A percentile compares a stretch with the other conserved stretches of the same genome.
phyloP scores from a whole-genome alignment of 2,329 filamentous ascomycete genomes.

The Aspergillus pseudoterreus region DNA sequence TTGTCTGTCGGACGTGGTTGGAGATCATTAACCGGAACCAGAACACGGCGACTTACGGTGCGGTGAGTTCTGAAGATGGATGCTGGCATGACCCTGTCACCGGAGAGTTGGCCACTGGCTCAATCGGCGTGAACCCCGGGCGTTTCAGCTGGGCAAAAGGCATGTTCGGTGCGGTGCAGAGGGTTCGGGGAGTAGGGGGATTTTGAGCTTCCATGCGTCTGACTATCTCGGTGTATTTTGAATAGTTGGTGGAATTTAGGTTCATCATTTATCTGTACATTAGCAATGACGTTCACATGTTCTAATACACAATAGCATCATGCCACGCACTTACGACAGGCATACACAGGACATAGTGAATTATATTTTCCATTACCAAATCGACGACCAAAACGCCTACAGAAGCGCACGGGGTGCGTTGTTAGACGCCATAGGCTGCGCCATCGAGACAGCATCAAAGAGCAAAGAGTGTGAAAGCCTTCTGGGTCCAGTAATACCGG shows the following conservation, averaged over 20 bases:
- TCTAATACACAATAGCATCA: not conserved
- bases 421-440: slow-evolving; percentile 24
- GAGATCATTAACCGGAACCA: slow-evolving; percentile 62
- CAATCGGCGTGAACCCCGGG: slow-evolving; percentile 53
- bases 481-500: slow-evolving; percentile 13
- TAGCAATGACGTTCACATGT: too few species aligned
- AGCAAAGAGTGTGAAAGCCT: slow-evolving; percentile 17
- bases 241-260: not conserved
- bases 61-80: slow-evolving; percentile 53
- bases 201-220: slow-evolving; percentile 37
- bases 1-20: slow-evolving; percentile 61
- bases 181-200: slow-evolving; percentile 55
- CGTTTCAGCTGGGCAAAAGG: slow-evolving; percentile 58
- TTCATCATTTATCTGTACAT: not conserved
- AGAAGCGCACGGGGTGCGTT: slow-evolving; percentile 17
- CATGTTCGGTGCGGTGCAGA: slow-evolving; percentile 54
- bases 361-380: slow-evolving; percentile 20
- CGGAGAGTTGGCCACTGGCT: slow-evolving; percentile 47
- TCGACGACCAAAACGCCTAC: slow-evolving; percentile 16
- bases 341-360: slow-evolving; percentile 18
- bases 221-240: not conserved
- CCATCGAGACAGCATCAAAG: slow-evolving; percentile 20
- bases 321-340: slow-evolving; percentile 31
- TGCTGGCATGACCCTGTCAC: slow-evolving; percentile 56
- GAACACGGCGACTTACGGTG: slow-evolving; percentile 61